Evolutionary conservation across 176 grass and related monocot genomes (phyloP), one percentile per base, ranked within the genome.

Genomic region (Phoenix roebelenii): DNA sequence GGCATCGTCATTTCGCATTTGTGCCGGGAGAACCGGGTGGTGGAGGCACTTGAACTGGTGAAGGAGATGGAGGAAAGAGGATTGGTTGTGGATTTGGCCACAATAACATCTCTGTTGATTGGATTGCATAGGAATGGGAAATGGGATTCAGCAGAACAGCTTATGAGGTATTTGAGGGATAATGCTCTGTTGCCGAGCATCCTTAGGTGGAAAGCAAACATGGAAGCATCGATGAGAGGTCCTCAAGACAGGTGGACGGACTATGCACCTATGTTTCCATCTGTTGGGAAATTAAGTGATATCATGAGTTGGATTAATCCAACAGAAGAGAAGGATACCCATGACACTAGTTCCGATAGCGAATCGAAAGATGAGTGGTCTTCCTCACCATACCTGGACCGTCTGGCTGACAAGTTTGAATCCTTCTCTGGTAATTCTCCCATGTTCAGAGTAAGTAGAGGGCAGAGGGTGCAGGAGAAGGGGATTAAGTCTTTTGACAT

Each of bases 11-110:
- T 85, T 20, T 71, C 70, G 16, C 85, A 87, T 23, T 78, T 96
- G 32, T 90, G 86, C 80, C 87, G 77, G 73, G 86, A 85, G 23
- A 80, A 74, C 3, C 35, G 49, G 1, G 91, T 87, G 26, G 80
- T 58, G 16, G 91, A 90, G 50, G 91, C 83, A 0, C 74, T 96
- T 52, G 58, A 81, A 29, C 72, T 96, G 72, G 83, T 90, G 51
- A 84, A 77, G 66, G 91, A 96, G 75, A 96, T 84, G 80, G 86
- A 96, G 49, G 80, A 74, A n/a, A 82, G 65, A 48, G 83, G 91
- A 0, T 96, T 96, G 22, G 39, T 48, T 57, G 84, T 96, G 60
- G 91, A 96, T 87, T 72, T 96, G 65, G 80, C 87, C 58, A 96
- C 91, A 1, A 73, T 96, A 58, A 84, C 86, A 18, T 81, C 86